These are phyloP conservation scores for Lactifluus piperatus DNA, from an alignment of 768 basidiomycete species.

Conservation along the genomic window DNA sequence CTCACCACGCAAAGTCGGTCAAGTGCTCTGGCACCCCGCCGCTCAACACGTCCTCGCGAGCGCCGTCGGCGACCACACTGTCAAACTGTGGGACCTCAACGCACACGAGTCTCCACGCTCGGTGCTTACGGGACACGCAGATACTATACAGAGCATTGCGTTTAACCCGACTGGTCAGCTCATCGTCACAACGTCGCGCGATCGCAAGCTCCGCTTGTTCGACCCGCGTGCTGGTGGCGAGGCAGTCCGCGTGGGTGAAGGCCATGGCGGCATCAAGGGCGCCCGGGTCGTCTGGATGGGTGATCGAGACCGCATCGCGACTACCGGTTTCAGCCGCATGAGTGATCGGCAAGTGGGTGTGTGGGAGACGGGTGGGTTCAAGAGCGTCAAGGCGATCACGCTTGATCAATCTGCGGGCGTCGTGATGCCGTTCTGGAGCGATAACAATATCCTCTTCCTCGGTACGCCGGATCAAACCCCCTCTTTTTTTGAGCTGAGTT, in stretches of 20 bases:
- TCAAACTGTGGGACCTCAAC: constrained; percentile 89
- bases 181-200: constrained; percentile 84
- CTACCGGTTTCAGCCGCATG: constrained; percentile 96
- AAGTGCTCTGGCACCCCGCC: constrained; percentile 89
- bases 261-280: constrained; percentile 91
- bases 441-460: constrained; percentile 86
- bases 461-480: constrained; percentile 31
- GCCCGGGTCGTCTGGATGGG: constrained; percentile 89
- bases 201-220: constrained; percentile 87
- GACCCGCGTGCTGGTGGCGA: constrained; percentile 79
- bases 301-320: constrained; percentile 77
- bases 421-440: constrained; percentile 95
- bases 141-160: constrained; percentile 78
- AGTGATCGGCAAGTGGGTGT: constrained; percentile 84
- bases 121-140: constrained; percentile 66
- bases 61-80: constrained; percentile 74
- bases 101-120: constrained; percentile 54
- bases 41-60: constrained; percentile 80
- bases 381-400: constrained; percentile 64
- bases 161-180: constrained; percentile 78
- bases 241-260: constrained; percentile 75
- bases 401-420: constrained; percentile 91
- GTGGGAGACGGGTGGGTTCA: constrained; percentile 80
- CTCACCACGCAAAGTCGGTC: constrained; percentile 84
- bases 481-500: not conserved